phyloP scores from a whole-genome alignment of 805 yeast species.

The Wickerhamomyces chaumierensis region DNA sequence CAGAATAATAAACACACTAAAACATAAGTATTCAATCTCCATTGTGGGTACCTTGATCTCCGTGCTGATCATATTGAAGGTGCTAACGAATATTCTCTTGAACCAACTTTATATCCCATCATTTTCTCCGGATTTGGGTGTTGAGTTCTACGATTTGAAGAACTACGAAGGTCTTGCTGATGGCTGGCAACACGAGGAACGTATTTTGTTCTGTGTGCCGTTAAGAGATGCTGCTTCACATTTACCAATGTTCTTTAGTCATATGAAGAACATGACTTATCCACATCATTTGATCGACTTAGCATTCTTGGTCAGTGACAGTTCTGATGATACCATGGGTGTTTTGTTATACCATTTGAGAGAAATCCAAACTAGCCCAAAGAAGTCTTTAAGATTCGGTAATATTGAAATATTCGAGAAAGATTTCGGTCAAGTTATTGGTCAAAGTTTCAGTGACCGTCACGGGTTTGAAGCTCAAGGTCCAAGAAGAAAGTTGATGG shows the following conservation, averaged over 20 bases:
- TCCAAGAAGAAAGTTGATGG: constrained; percentile 91
- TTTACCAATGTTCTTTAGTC: constrained; percentile 80
- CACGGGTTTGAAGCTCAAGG: constrained; percentile 97
- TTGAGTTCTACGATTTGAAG: constrained; percentile 64
- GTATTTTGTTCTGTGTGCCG: constrained; percentile 82
- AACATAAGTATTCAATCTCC: constrained; percentile 3
- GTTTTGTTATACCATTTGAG: constrained; percentile 46
- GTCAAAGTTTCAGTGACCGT: constrained; percentile 87
- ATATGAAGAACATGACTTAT: constrained; percentile 70
- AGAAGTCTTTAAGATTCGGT: constrained; percentile 58
- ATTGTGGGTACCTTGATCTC: constrained; percentile 9
- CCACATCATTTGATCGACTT: constrained; percentile 80
- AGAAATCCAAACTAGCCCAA: constrained; percentile 55
- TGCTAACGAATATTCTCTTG: constrained; percentile 5
- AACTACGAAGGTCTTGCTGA: constrained; percentile 58
- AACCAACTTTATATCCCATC: constrained; percentile 23
- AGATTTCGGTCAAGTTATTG: constrained; percentile 88
- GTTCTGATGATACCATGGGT: constrained; percentile 81
- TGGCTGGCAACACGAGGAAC: constrained; percentile 77
- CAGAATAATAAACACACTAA: not conserved
- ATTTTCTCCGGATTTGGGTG: constrained; percentile 23
- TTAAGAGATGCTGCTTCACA: constrained; percentile 87
- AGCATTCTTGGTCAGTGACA: constrained; percentile 83
- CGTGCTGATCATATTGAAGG: constrained; percentile 7
- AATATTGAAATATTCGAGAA: constrained; percentile 79